A percentile compares a stretch with the other conserved stretches of the same genome.
Evolutionary conservation across 768 basidiomycete species (phyloP).

Genomic region (Macrolepiota albuminosa): DNA sequence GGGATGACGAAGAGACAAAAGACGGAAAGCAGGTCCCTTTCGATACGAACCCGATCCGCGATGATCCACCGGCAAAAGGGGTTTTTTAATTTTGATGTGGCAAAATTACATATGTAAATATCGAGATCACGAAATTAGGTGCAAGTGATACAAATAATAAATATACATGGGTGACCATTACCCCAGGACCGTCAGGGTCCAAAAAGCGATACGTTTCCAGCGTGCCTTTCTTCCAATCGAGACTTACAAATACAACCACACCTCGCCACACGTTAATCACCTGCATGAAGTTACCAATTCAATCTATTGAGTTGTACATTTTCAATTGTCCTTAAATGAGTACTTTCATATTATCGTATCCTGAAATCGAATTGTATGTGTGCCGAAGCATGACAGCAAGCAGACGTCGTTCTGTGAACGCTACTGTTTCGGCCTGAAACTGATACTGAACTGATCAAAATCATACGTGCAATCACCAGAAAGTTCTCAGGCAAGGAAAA

Average conservation of each 20-base stretch:
- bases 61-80: conserved; percentile 9
- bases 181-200: background rate
- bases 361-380: background rate
- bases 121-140: background rate
- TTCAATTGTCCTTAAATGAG: background rate
- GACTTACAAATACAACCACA: background rate
- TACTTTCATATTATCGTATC: background rate
- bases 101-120: background rate
- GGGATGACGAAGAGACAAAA: background rate
- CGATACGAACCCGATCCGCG: background rate
- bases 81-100: background rate
- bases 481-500: conserved; percentile 7
- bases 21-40: background rate
- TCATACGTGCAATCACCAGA: background rate
- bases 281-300: background rate
- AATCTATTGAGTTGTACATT: background rate
- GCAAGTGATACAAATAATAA: background rate
- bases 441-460: conserved; percentile 3
- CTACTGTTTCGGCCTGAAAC: conserved; percentile 3
- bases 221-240: background rate
- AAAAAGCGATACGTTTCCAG: background rate
- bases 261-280: background rate
- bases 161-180: background rate
- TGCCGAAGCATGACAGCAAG: background rate
- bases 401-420: background rate